Base-by-base conservation (phyloP, 306 rosid genomes). In the Hippophae rhamnoides region DNA sequence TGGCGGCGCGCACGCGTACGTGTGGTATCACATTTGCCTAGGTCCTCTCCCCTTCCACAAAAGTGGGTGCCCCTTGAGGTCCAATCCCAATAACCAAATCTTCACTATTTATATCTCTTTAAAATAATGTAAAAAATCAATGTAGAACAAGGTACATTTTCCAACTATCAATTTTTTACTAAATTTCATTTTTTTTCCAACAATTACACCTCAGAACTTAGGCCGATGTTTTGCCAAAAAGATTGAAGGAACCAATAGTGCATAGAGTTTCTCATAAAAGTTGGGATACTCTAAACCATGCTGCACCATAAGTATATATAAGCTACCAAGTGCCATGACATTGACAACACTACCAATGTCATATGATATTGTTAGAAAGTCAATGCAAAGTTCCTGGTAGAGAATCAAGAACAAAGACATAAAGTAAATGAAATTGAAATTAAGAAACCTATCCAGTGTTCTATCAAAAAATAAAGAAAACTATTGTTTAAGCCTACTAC, bases 321-420 rank as follows among this genome's bases (percentile, higher is more conserved):
- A 90, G 70, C 99, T 80, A 66, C 83, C 86, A 54, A 92, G 95
- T 58, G 96, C 86, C 95, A 85, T 85, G 76, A 92, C 98, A 70
- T 95, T 85, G 64, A 92, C 73, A 65, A 86, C 93, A 46, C 96
- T 96, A 41, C 96, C 99, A 70, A 85, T 76, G 71, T 88, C 95
- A 68, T 88, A 92, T 41, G 99, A 92, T 73, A 69, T 79, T 38
- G 96, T 83, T 61, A 88, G 83, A 76, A 92, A 92, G 77, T 87
- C 98, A 18, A 95, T 90, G 95, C 86, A 76, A 41, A 51, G 31
- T 51, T 63, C 47, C 77, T 57, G 54, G 59, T 51, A 65, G 68
- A 40, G 13, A 25, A 63, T 75, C 72, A 74, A 70, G 62, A 47
- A 70, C 72, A 18, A 18, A 18, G 23, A 40, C 54, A 52, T 40